phyloP scores from a whole-genome alignment of 2,329 filamentous ascomycete species.

The Penicillium sp. region DNA sequence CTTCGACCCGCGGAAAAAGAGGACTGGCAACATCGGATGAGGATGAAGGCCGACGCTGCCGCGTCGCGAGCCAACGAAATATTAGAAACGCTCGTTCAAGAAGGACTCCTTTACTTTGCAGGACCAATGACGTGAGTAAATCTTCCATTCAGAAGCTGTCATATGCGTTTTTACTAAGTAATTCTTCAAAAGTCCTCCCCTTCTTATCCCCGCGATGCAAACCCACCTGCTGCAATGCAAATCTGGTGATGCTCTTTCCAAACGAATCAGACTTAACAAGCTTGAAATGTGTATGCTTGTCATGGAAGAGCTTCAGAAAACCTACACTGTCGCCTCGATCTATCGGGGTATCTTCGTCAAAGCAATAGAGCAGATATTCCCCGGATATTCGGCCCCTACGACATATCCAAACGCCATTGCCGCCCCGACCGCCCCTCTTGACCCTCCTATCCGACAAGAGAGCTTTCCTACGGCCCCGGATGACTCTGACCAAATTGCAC shows the following conservation, averaged over 20 bases:
- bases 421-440: neutral
- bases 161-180: neutral
- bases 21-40: slow-evolving; percentile 23
- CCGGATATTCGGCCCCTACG: slow-evolving; percentile 10
- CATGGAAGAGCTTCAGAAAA: slow-evolving; percentile 31
- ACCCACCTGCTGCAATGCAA: slow-evolving; percentile 31
- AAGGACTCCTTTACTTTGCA: slow-evolving; percentile 22
- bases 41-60: slow-evolving; percentile 23
- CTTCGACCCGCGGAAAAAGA: slow-evolving; percentile 3
- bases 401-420: neutral
- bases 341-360: slow-evolving; percentile 28
- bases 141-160: neutral
- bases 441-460: neutral
- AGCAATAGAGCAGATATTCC: slow-evolving; percentile 25
- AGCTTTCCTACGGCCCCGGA: neutral
- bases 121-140: slow-evolving; percentile 28
- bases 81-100: slow-evolving; percentile 26
- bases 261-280: slow-evolving; percentile 30
- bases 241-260: slow-evolving; percentile 20
- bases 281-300: slow-evolving; percentile 33
- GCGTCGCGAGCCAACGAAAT: slow-evolving; percentile 28
- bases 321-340: slow-evolving; percentile 27
- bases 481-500: neutral
- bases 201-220: slow-evolving; percentile 35
- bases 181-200: slow-evolving; percentile 17